Evolutionary conservation across 805 yeast species (phyloP).

Genomic region (Nakazawaea anatomiae): DNA sequence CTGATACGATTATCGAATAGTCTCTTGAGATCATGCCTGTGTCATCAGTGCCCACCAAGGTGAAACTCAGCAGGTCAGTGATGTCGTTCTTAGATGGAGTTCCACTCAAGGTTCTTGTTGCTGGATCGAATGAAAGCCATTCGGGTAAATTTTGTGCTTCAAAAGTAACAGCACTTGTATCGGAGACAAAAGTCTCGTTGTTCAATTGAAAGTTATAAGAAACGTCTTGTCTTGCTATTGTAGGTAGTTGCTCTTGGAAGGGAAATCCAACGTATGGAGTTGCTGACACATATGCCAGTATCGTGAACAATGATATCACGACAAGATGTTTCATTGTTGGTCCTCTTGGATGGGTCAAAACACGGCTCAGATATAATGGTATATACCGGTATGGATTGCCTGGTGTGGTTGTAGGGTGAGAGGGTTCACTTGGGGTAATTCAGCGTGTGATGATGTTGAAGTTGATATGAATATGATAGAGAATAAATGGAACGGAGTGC

Average conservation of each 20-base stretch:
- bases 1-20: slow-evolving; percentile 57
- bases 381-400: not conserved
- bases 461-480: too few relatives aligned
- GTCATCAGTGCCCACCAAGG: slow-evolving; percentile 58
- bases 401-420: not conserved
- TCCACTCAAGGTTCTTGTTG: slow-evolving; percentile 61
- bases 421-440: not conserved
- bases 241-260: slow-evolving; percentile 78
- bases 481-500: too few relatives aligned
- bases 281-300: slow-evolving; percentile 19
- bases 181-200: slow-evolving; percentile 56
- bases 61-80: slow-evolving; percentile 41
- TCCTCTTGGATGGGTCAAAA: too few relatives aligned
- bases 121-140: slow-evolving; percentile 74
- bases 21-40: slow-evolving; percentile 43
- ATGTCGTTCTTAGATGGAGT: slow-evolving; percentile 47
- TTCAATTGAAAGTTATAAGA: slow-evolving; percentile 62
- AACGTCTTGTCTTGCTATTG: slow-evolving; percentile 71
- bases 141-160: slow-evolving; percentile 54
- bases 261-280: slow-evolving; percentile 66
- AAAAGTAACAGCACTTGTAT: slow-evolving; percentile 43
- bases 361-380: too few relatives aligned
- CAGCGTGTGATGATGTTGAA: too few relatives aligned
- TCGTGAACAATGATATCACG: not conserved
- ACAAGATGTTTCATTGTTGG: not conserved